A percentile compares a stretch with the other conserved stretches of the same genome.
Conservation (phyloP, 129 eudicot genomes). For the Tanacetum coccineum region DNA sequence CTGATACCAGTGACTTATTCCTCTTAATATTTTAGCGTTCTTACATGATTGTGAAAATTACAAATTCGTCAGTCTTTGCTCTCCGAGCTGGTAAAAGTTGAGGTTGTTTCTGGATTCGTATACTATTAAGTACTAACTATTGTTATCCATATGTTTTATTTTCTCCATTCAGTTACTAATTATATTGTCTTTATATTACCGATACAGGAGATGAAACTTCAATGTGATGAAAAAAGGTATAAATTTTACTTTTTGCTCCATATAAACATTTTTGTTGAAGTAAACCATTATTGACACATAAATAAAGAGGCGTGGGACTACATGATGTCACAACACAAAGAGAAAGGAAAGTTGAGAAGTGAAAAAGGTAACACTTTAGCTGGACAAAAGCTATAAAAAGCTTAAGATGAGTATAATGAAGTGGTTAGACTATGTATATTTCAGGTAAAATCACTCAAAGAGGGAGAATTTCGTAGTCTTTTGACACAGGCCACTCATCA, state of each 20-base stretch:
- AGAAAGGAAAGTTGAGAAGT: neutral
- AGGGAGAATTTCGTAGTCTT: constrained; percentile 49
- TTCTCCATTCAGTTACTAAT: neutral
- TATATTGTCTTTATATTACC: constrained; percentile 29
- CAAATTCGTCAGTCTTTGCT: constrained; percentile 86
- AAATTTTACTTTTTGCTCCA: neutral
- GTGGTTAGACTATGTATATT: neutral
- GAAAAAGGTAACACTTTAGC: neutral
- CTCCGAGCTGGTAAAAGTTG: constrained; percentile 77
- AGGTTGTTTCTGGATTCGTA: constrained; percentile 39
- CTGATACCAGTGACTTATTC: constrained; percentile 22
- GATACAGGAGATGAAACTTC: constrained; percentile 88
- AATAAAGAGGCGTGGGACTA: neutral
- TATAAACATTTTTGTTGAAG: constrained; percentile 5
- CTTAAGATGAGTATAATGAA: neutral
- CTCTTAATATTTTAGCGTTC: constrained; percentile 55
- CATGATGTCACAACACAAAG: neutral
- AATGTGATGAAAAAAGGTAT: constrained; percentile 93
- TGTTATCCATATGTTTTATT: neutral
- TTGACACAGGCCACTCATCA: constrained; percentile 8
- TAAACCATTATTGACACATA: constrained; percentile 15
- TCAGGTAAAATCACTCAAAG: constrained; percentile 79
- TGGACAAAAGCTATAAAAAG: neutral
- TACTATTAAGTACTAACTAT: neutral
- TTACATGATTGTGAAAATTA: constrained; percentile 58